These are phyloP conservation scores for Colletotrichum neosansevieriae DNA, from an alignment of 2,329 filamentous ascomycete species.

Conservation along the genomic window DNA sequence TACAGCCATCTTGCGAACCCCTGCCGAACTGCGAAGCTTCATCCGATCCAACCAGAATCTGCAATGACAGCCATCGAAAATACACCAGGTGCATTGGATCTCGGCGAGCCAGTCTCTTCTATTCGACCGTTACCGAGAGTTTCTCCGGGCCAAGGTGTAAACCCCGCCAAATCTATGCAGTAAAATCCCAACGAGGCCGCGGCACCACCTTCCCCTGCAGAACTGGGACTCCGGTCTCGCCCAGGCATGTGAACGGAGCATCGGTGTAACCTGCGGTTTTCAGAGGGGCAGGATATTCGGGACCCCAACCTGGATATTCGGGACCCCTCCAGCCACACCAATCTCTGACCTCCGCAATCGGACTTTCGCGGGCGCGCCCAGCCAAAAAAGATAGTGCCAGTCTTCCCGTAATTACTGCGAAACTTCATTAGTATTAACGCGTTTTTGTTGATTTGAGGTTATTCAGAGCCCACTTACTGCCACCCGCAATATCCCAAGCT, in stretches of 20 bases:
- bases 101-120: background rate
- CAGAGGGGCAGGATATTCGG: no score
- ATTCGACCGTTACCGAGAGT: conserved; percentile 16
- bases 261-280: conserved; percentile 24
- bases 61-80: background rate
- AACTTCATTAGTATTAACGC: no score
- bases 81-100: background rate
- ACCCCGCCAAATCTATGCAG: conserved; percentile 18
- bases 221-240: conserved; percentile 1
- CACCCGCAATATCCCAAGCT: no score
- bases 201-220: conserved; percentile 14
- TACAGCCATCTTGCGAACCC: no score
- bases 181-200: background rate
- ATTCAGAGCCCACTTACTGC: no score
- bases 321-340: no score
- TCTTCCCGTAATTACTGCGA: no score
- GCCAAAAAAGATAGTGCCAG: no score
- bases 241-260: conserved; percentile 16
- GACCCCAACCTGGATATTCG: no score
- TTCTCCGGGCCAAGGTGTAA: conserved; percentile 29
- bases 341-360: no score
- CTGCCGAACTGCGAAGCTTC: background rate
- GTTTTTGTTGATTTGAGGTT: no score
- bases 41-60: background rate
- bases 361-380: no score